Base-by-base conservation (phyloP, 2,329 filamentous ascomycete species). In the Alternaria consortialis region DNA sequence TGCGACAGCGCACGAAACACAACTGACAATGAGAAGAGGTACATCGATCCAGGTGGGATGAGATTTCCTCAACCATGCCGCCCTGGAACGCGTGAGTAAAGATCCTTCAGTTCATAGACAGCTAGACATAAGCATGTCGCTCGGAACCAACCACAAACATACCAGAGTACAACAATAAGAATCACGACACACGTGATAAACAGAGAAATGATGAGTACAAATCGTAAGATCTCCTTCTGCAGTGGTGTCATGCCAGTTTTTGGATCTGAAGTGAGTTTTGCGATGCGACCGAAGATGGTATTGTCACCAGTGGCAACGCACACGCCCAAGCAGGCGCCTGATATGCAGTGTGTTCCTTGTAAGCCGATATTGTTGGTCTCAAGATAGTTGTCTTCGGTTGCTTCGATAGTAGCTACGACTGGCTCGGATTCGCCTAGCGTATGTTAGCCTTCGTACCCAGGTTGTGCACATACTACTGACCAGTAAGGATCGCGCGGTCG, bases 341-440 rank as follows among this genome's bases (percentile, higher is more conserved):
- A 88, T 4, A 91, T 87, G 67, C 90, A 93, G 70, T 93, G 90
- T 0, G 91, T 93, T n/a, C 91, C 91, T 73, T 93, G 90, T 9
- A 94, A 83, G 23, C 90, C 91, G 54, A 94, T 91, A 68, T 88
- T 90, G 53, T 87, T 86, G 4, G 90, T 93, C 73, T 94, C 91
- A 31, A 94, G 86, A 70, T 91, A 92, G 75, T 93, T 93, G 39
- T 85, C 81, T 69, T 93, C 90, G 34, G 74, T 77, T 15, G 84
- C 86, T n/a, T 91, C 84, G 13, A 90, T 83, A 0, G 87, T 85
- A 2, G 85, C 90, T 4, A 85, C 79, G 6, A 92, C 78, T 2
- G 90, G 89, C 8, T 86, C 80, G 2, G 90, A 89, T 81, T 91
- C 89, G 53, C 89, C 89, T 80, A 40, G 2, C 7, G 9, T n/a